These are phyloP conservation scores for Fusarium praegraminearum DNA, from an alignment of 2,329 filamentous ascomycete species.

Conservation along the genomic window DNA sequence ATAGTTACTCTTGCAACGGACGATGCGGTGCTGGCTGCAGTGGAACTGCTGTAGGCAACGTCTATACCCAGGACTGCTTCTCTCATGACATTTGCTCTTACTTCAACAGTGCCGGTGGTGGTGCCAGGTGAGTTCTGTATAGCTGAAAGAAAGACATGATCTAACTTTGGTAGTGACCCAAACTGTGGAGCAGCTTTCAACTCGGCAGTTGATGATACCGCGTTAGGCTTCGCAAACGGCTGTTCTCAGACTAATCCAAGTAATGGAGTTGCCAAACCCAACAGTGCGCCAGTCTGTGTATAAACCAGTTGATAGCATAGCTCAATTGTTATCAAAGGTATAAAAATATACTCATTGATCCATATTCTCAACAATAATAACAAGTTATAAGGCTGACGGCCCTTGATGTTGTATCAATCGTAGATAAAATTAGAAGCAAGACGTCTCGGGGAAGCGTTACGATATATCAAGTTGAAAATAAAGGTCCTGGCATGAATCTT, in stretches of 20 bases:
- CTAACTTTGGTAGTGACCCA: constrained; percentile 53
- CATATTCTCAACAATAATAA: background rate
- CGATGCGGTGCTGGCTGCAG: constrained; percentile 61
- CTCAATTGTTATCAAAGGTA: too few species aligned
- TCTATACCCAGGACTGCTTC: constrained; percentile 64
- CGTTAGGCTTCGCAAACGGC: constrained; percentile 51
- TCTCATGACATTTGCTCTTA: constrained; percentile 64
- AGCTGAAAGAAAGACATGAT: accelerated
- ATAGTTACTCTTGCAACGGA: constrained; percentile 62
- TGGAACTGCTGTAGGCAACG: constrained; percentile 59
- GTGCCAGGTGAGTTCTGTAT: constrained; percentile 53
- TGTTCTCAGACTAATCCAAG: constrained; percentile 54
- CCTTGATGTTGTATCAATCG: background rate
- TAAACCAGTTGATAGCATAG: too few species aligned
- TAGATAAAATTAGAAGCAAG: background rate
- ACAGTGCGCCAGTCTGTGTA: constrained; percentile 45
- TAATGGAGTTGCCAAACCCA: constrained; percentile 46
- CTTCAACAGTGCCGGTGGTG: constrained; percentile 62
- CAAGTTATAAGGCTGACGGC: background rate
- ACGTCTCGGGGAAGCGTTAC: background rate
- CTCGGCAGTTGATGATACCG: constrained; percentile 58
- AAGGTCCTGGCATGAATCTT: background rate
- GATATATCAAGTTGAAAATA: background rate
- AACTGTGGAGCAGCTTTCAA: constrained; percentile 61
- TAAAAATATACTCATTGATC: background rate